Base-by-base conservation (phyloP, 257 asterid genomes). In the Primulina eburnea region DNA sequence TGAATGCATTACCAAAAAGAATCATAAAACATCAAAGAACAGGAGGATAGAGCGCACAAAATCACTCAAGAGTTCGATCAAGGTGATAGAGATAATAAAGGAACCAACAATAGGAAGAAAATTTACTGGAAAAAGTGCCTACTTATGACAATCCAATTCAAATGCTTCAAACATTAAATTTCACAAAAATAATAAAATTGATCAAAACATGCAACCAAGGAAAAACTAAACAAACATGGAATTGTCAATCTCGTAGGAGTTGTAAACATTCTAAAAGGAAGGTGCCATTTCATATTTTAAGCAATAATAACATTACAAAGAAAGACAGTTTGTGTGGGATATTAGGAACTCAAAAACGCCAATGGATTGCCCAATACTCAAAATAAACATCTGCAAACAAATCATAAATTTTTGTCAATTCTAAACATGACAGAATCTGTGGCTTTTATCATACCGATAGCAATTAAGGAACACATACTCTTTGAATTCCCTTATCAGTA, bases 401-500 rank as follows among this genome's bases (percentile, higher is more conserved):
- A 9, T 50, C 57, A 50, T 50, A 50, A 43, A 11, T 16, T 2
- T 47, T 4, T 17, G 20, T 16, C 20, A 17, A 1, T 50, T 50
- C 57, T 50, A 4, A 47, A 47, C 55, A 47, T 8, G 18, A 53
- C 26, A 65, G 12, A 65, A 29, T 30, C 50, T 60, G 53, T 5
- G 21, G 29, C 32, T 64, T 33, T 21, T 20, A 52, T 24, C 40
- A 34, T 59, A 68, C 47, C 33, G 6, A 12, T 28, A 63, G 65
- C 61, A 29, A 43, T 21, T 76, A 17, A 30, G 50, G 38, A 32
- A 35, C 29, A 14, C 32, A 37, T 26, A 32, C 71, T 68, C 63
- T 26, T 17, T 38, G n/a, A 69, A 35, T 71, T 71, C 67, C 62
- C 34, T 34, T 61, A 65, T 43, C 67, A 71, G 57, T 65, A 67